Conservation (phyloP, 192 early-diverging fungal genomes). For the Thoreauomyces humboldtii region DNA sequence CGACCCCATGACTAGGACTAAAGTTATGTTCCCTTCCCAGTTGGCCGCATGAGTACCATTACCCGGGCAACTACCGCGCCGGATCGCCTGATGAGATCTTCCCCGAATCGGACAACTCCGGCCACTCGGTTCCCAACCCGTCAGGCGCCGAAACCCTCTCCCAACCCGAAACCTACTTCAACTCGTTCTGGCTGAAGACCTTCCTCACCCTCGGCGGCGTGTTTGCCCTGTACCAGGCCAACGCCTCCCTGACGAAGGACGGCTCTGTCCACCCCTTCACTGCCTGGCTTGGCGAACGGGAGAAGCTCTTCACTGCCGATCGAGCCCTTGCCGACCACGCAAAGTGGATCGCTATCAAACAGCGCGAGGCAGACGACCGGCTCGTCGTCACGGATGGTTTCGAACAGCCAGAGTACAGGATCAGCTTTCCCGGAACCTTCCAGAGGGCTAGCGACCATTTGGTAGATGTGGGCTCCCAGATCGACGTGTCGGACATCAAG, state of each 20-base stretch:
- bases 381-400: constrained; percentile 21
- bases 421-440: constrained; percentile 35
- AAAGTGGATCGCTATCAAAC: not conserved
- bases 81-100: constrained; percentile 7
- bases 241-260: constrained; percentile 24
- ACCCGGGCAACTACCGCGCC: constrained; percentile 28
- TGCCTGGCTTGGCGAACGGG: constrained; percentile 13
- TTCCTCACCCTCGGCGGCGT: constrained; percentile 18
- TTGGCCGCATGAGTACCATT: constrained; percentile 48
- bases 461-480: constrained; percentile 37
- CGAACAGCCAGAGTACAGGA: constrained; percentile 7
- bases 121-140: constrained; percentile 6
- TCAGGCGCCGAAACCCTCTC: constrained; percentile 25
- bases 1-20: too few relatives aligned
- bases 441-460: constrained; percentile 35
- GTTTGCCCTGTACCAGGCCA: constrained; percentile 23
- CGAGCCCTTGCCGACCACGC: constrained; percentile 17
- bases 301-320: constrained; percentile 7
- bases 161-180: constrained; percentile 24
- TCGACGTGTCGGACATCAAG: constrained; percentile 31
- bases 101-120: not conserved
- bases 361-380: constrained; percentile 33
- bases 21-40: too few relatives aligned
- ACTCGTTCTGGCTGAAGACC: constrained; percentile 5
- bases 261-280: constrained; percentile 42